These are phyloP conservation scores for Cynanchum wilfordii DNA, from an alignment of 257 asterid genomes.

Conservation along the genomic window DNA sequence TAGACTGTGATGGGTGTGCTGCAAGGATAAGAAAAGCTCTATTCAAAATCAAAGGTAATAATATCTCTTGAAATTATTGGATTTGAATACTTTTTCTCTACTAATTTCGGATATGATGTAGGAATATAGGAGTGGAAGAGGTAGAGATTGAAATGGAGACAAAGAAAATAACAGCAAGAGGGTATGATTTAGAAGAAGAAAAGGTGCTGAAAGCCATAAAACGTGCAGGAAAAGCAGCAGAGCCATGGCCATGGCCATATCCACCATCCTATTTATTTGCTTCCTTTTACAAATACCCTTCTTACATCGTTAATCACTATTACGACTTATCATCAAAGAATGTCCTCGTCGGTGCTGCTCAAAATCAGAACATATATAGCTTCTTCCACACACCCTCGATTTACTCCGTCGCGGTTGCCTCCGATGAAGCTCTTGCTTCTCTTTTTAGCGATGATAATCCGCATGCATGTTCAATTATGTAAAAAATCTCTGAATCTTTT, in stretches of 20 bases:
- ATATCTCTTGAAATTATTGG: not conserved
- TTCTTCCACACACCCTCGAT: slow-evolving; percentile 82
- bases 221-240: slow-evolving; percentile 90
- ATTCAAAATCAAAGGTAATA: slow-evolving; percentile 69
- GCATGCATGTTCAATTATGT: slow-evolving; percentile 84
- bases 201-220: slow-evolving; percentile 72
- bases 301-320: slow-evolving; percentile 67
- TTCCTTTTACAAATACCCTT: slow-evolving; percentile 77
- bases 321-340: slow-evolving; percentile 66
- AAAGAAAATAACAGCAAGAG: slow-evolving; percentile 73
- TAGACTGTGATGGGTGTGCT: slow-evolving; percentile 85
- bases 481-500: slow-evolving; percentile 12
- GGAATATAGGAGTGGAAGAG: slow-evolving; percentile 71
- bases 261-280: slow-evolving; percentile 40
- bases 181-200: slow-evolving; percentile 63
- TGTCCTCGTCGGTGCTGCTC: slow-evolving; percentile 30
- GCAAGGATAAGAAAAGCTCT: slow-evolving; percentile 54
- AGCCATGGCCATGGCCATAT: slow-evolving; percentile 93
- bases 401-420: slow-evolving; percentile 76
- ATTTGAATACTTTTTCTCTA: not conserved
- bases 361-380: slow-evolving; percentile 42
- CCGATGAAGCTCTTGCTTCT: slow-evolving; percentile 87
- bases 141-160: slow-evolving; percentile 85
- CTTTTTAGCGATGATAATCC: slow-evolving; percentile 92
- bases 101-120: not conserved